Conservation (phyloP, 129 eudicot species). For the Sambucus nigra region DNA sequence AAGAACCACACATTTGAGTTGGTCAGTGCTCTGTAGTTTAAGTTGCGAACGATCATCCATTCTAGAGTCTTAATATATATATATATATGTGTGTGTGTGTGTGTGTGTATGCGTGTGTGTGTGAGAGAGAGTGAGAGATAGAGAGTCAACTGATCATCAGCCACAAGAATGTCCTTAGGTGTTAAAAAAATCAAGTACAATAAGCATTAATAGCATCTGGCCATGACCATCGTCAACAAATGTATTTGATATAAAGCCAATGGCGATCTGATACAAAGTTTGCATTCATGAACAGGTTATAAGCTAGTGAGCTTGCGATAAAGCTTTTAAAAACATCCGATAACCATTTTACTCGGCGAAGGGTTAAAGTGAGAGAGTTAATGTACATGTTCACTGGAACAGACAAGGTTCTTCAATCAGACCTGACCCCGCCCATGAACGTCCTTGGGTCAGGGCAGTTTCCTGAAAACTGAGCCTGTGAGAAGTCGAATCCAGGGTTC, state of each 20-base stretch:
- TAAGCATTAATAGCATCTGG: too few species aligned
- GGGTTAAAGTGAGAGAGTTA: constrained; percentile 8
- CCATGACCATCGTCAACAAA: constrained; percentile 7
- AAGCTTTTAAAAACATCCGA: constrained; percentile 7
- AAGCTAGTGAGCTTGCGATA: constrained; percentile 7
- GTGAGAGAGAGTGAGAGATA: background rate
- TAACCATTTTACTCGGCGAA: constrained; percentile 18
- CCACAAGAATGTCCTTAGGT: background rate
- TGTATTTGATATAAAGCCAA: constrained; percentile 12
- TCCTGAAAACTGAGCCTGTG: constrained; percentile 87
- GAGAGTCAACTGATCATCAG: background rate
- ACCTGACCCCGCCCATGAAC: constrained; percentile 84
- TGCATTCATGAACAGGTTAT: constrained; percentile 1
- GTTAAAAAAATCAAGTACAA: background rate
- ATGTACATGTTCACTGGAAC: constrained; percentile 20
- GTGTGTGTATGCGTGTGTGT: background rate
- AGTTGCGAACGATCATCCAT: too few species aligned
- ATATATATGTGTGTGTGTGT: too few species aligned
- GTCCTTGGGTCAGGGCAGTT: constrained; percentile 95
- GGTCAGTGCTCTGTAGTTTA: too few species aligned
- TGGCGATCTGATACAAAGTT: constrained; percentile 7
- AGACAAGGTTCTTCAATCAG: constrained; percentile 26
- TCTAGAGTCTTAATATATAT: too few species aligned
- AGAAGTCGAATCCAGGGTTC: constrained; percentile 96
- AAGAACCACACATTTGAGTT: too few species aligned